phyloP scores from a whole-genome alignment of 192 early-diverging fungal genomes.

The Chytriomyces hyalinus region DNA sequence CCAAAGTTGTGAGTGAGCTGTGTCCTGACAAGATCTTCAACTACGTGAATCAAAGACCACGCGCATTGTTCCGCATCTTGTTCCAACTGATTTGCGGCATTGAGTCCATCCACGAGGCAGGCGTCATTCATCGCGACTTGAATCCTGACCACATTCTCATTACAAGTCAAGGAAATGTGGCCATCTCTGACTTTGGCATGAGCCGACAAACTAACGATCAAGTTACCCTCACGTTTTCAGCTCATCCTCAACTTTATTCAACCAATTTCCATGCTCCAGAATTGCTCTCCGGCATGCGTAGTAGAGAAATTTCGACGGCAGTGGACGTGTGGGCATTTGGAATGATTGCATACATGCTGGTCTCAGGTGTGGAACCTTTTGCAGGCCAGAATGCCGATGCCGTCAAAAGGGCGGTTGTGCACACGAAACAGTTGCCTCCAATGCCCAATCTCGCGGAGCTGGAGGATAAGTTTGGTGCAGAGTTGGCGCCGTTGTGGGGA shows the following conservation, averaged over 20 bases:
- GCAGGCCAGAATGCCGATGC: background rate
- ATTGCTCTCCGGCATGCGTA: background rate
- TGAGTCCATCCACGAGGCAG: slow-evolving; percentile 76
- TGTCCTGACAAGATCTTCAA: background rate
- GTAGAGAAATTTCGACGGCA: background rate
- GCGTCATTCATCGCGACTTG: slow-evolving; percentile 81
- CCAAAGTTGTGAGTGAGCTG: background rate
- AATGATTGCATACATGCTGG: background rate
- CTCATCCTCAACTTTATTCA: background rate
- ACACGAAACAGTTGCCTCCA: too few relatives aligned
- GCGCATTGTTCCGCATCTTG: slow-evolving; percentile 78
- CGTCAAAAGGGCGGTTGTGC: too few relatives aligned
- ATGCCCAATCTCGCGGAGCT: too few relatives aligned
- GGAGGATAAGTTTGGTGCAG: too few relatives aligned
- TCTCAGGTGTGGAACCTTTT: background rate
- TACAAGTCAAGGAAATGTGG: slow-evolving; percentile 87
- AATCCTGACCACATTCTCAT: slow-evolving; percentile 88
- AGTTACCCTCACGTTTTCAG: background rate
- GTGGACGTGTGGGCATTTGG: background rate
- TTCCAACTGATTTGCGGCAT: slow-evolving; percentile 83
- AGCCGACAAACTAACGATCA: background rate
- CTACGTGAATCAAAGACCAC: slow-evolving; percentile 81
- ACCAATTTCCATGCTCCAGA: background rate
- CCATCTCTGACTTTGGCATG: slow-evolving; percentile 85
- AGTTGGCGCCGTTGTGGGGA: too few relatives aligned